Conservation (phyloP, 805 yeast genomes). For the Maudiozyma bulderi region DNA sequence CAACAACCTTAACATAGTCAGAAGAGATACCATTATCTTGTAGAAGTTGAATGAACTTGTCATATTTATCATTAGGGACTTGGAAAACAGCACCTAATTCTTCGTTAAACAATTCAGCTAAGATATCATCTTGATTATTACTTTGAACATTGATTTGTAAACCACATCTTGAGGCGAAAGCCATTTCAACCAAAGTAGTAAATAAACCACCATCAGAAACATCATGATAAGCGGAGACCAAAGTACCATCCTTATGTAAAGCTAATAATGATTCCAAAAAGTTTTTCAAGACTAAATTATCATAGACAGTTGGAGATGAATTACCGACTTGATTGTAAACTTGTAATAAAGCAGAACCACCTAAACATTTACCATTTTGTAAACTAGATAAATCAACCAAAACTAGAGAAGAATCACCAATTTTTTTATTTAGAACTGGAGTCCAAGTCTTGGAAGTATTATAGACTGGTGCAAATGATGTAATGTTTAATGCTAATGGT, state of each 20-base stretch:
- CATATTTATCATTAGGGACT: slow-evolving; percentile 44
- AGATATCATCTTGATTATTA: slow-evolving; percentile 32
- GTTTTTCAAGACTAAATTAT: slow-evolving; percentile 49
- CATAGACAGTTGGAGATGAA: slow-evolving; percentile 73
- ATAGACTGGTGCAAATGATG: slow-evolving; percentile 83
- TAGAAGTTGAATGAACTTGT: slow-evolving; percentile 47
- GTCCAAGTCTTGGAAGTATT: slow-evolving; percentile 92
- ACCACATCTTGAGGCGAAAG: slow-evolving; percentile 91
- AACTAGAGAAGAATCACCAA: slow-evolving; percentile 53
- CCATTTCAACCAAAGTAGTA: slow-evolving; percentile 85
- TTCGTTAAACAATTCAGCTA: slow-evolving; percentile 70
- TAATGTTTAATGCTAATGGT: slow-evolving; percentile 84
- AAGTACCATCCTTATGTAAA: slow-evolving; percentile 52
- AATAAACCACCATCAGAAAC: slow-evolving; percentile 94
- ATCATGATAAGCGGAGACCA: slow-evolving; percentile 86
- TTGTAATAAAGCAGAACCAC: slow-evolving; percentile 93
- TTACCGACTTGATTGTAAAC: slow-evolving; percentile 84
- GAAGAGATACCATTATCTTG: slow-evolving; percentile 48
- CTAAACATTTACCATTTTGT: slow-evolving; percentile 48
- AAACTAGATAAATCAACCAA: slow-evolving; percentile 68
- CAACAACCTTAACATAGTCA: slow-evolving; percentile 52
- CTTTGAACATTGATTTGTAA: slow-evolving; percentile 43
- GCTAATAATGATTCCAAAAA: slow-evolving; percentile 60
- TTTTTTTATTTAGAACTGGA: slow-evolving; percentile 54
- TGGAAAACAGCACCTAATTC: slow-evolving; percentile 97